These are phyloP conservation scores for Alloteropsis semialata DNA, from an alignment of 176 grass and related monocot species.

Conservation along the genomic window DNA sequence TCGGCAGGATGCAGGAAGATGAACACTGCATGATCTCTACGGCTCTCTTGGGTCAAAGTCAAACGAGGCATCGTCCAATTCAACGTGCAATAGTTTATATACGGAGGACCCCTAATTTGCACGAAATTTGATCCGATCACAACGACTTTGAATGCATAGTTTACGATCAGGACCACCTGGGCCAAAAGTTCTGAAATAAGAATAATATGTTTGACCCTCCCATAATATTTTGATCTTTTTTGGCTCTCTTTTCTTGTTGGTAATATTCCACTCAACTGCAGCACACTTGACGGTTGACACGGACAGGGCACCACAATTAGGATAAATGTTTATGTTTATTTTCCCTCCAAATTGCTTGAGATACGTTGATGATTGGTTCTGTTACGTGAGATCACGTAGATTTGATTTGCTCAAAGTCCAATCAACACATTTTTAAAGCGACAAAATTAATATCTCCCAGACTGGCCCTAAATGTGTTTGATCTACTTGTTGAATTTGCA, in stretches of 20 bases:
- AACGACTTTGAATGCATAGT: background rate
- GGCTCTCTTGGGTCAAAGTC: slow-evolving; percentile 29
- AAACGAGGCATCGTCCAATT: slow-evolving; percentile 7
- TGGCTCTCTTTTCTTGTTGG: background rate
- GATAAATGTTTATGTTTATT: background rate
- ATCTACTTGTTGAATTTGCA: background rate
- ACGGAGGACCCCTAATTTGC: background rate
- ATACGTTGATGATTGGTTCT: background rate
- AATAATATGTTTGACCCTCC: background rate
- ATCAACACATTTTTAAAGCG: background rate
- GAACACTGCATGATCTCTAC: too few species aligned
- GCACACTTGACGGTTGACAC: background rate
- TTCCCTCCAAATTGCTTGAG: background rate
- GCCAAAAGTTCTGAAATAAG: background rate
- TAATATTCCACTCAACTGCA: background rate
- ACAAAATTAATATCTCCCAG: background rate
- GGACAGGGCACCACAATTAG: background rate
- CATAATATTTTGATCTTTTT: background rate
- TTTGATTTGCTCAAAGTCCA: background rate
- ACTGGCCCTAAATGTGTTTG: background rate
- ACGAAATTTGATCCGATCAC: slow-evolving; percentile 3
- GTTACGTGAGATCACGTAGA: slow-evolving; percentile 28
- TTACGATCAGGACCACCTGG: background rate
- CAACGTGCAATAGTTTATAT: slow-evolving; percentile 12
- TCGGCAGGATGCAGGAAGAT: too few species aligned